Conservation (phyloP, 2,329 filamentous ascomycete species). For the Pseudophaeomoniella oleicola region DNA sequence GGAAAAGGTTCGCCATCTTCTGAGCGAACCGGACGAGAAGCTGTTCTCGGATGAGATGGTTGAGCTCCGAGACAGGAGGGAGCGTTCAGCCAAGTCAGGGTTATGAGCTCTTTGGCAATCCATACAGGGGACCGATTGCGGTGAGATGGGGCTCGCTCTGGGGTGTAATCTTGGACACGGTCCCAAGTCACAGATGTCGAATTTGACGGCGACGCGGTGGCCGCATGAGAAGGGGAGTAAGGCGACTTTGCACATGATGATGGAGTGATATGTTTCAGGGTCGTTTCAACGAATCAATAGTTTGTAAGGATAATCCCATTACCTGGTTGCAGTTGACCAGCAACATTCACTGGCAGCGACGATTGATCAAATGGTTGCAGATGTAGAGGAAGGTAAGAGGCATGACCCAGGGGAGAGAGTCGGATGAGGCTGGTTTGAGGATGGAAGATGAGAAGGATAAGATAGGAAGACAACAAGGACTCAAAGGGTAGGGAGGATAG, state of each 20-base stretch:
- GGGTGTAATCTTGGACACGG: background rate
- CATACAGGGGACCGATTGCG: background rate
- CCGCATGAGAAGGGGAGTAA: background rate
- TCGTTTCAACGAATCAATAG: background rate
- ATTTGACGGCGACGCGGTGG: background rate
- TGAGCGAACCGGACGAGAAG: background rate
- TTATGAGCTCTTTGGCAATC: background rate
- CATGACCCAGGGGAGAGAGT: too few relatives aligned
- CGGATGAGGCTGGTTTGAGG: too few relatives aligned
- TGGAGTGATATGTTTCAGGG: background rate
- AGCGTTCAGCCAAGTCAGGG: background rate
- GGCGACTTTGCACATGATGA: background rate
- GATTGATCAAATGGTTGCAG: too few relatives aligned
- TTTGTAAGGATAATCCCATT: background rate
- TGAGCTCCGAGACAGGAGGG: background rate
- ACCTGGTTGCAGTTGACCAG: background rate
- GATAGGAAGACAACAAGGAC: too few relatives aligned
- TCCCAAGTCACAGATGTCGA: background rate
- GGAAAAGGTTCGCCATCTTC: background rate
- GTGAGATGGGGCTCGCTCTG: background rate
- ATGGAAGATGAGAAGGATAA: too few relatives aligned
- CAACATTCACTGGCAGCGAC: background rate
- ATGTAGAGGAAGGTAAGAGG: too few relatives aligned
- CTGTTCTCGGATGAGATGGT: background rate
- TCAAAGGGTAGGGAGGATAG: background rate